A percentile compares a stretch with the other conserved stretches of the same genome.
These are phyloP conservation scores for Coelastrella sp. DNA, from an alignment of 139 green algal genomes.

Conservation along the genomic window DNA sequence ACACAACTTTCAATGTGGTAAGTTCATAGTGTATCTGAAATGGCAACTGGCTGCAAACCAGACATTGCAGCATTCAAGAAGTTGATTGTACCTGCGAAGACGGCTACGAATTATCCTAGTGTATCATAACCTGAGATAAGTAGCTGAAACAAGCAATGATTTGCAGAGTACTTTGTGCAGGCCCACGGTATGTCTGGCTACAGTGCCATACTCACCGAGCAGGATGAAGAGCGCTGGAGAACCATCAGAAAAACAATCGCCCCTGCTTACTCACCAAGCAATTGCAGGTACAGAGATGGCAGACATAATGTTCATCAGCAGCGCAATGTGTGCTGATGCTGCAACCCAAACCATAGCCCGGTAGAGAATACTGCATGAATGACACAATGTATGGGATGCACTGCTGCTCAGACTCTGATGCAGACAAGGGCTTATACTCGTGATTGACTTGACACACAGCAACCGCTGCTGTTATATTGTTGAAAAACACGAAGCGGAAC, in stretches of 20 bases:
- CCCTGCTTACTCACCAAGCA: slow-evolving; percentile 5
- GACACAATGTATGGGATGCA: no score
- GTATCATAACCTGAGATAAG: not conserved
- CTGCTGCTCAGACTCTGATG: no score
- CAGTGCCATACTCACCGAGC: slow-evolving; percentile 34
- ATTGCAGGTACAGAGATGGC: slow-evolving; percentile 1
- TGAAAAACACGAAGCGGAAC: no score
- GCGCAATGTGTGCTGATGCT: not conserved
- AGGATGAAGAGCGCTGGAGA: slow-evolving; percentile 42
- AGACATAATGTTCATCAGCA: not conserved
- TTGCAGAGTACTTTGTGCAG: not conserved
- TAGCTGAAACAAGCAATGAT: not conserved
- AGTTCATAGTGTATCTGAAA: not conserved
- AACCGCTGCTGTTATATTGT: no score
- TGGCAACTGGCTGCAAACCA: not conserved
- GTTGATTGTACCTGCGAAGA: no score
- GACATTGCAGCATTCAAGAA: no score
- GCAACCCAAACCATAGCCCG: not conserved
- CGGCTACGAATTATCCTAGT: not conserved
- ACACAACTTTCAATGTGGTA: slow-evolving; percentile 35
- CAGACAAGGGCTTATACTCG: no score
- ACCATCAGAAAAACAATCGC: slow-evolving; percentile 21
- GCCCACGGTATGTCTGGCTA: slow-evolving; percentile 25
- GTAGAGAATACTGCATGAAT: not conserved
- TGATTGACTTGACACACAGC: no score